Evolutionary conservation across 2,329 filamentous ascomycete genomes (phyloP).

Genomic region (Fusarium subtropicale): DNA sequence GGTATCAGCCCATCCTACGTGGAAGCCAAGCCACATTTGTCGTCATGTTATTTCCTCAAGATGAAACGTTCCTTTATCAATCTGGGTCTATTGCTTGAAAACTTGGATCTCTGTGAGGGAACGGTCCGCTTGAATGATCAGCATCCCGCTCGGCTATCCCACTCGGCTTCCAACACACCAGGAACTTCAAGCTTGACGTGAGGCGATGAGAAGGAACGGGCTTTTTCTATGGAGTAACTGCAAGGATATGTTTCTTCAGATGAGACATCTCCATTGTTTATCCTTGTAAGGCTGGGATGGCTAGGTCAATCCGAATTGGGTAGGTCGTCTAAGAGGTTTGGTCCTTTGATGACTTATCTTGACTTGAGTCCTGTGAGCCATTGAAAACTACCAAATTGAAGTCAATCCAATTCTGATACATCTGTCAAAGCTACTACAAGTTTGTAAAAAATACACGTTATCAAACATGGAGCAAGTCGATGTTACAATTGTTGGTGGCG

Average conservation of each 20-base stretch:
- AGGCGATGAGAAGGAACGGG: neutral
- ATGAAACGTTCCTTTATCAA: neutral
- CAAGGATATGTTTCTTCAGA: neutral
- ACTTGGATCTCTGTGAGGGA: neutral
- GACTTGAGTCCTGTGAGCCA: neutral
- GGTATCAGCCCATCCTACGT: neutral
- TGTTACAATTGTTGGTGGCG: conserved; percentile 47
- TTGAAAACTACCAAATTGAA: neutral
- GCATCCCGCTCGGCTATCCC: neutral
- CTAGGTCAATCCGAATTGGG: neutral
- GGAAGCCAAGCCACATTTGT: neutral
- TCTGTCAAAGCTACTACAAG: neutral
- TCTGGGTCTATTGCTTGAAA: neutral
- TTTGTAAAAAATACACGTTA: neutral
- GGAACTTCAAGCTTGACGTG: neutral
- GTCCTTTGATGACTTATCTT: neutral
- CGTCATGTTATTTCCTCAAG: neutral
- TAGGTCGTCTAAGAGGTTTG: neutral
- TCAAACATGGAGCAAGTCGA: conserved; percentile 15
- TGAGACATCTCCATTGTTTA: neutral
- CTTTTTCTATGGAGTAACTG: neutral
- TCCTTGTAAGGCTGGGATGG: neutral
- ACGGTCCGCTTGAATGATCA: neutral
- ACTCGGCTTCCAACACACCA: neutral
- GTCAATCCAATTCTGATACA: accelerated